Evolutionary conservation across 768 basidiomycete genomes (phyloP).

Genomic region (button mushroom (Agaricus bisporus)): DNA sequence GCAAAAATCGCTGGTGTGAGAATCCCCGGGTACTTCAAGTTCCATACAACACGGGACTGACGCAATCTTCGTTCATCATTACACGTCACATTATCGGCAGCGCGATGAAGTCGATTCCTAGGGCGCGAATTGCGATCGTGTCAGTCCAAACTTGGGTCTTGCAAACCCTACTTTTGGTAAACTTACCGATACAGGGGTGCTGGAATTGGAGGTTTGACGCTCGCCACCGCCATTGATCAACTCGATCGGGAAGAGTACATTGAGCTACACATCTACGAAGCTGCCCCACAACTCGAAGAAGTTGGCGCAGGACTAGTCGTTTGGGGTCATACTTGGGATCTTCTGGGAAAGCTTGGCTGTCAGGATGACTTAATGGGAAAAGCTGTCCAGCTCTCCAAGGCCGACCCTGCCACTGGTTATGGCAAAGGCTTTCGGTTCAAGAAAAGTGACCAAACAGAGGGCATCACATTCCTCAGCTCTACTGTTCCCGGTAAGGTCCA

Average conservation of each 20-base stretch:
- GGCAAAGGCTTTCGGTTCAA: slow-evolving; percentile 20
- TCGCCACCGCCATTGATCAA: slow-evolving; percentile 19
- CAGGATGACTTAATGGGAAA: slow-evolving; percentile 9
- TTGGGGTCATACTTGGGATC: slow-evolving; percentile 25
- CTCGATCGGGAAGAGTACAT: slow-evolving; percentile 20
- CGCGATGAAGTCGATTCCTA: background rate
- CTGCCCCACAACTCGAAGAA: slow-evolving; percentile 28
- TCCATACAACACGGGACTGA: background rate
- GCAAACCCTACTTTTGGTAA: background rate
- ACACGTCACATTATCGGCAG: background rate
- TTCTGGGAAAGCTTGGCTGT: slow-evolving; percentile 18
- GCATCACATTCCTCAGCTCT: slow-evolving; percentile 20
- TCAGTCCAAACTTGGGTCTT: background rate
- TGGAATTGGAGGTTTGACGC: slow-evolving; percentile 24
- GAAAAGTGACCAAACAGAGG: slow-evolving; percentile 26
- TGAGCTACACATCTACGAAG: slow-evolving; percentile 34
- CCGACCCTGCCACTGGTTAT: too few species aligned
- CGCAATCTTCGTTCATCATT: background rate
- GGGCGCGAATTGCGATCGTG: slow-evolving; percentile 4
- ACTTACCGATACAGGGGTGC: slow-evolving; percentile 17
- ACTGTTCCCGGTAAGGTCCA: slow-evolving; percentile 19
- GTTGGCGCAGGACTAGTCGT: slow-evolving; percentile 32
- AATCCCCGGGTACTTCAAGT: too few species aligned
- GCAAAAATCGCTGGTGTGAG: too few species aligned
- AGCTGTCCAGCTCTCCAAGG: background rate